phyloP scores from a whole-genome alignment of 2,329 filamentous ascomycete species.

The Hymenoscyphus infarciens region DNA sequence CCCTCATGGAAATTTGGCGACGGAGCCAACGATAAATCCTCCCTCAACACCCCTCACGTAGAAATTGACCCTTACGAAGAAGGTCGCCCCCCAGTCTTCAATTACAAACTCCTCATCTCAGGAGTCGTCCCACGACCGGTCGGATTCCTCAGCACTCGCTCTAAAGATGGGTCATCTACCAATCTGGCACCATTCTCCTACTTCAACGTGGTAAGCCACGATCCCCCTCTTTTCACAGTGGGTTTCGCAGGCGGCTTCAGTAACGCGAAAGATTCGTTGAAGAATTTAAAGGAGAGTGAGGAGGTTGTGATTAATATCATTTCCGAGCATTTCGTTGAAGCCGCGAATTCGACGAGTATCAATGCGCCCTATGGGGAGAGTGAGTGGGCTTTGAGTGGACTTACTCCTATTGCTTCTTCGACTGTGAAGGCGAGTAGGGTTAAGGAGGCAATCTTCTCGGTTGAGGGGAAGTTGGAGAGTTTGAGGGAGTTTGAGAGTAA shows the following conservation, averaged over 20 bases:
- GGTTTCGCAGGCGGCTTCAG: conserved; percentile 46
- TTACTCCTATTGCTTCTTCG: conserved; percentile 65
- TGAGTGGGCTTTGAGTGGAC: conserved; percentile 76
- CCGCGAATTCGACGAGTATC: conserved; percentile 76
- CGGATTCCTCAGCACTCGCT: conserved; percentile 55
- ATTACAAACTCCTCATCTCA: conserved; percentile 91
- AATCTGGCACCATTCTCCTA: conserved; percentile 90
- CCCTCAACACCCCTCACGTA: conserved; percentile 56
- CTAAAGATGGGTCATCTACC: conserved; percentile 56
- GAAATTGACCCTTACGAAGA: conserved; percentile 77
- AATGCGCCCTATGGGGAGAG: conserved; percentile 73
- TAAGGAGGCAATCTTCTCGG: conserved; percentile 74
- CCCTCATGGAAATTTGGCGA: conserved; percentile 63
- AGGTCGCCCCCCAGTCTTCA: conserved; percentile 63
- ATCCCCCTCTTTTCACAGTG: conserved; percentile 77
- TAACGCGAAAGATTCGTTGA: conserved; percentile 72
- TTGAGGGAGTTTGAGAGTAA: conserved; percentile 74
- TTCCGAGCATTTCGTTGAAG: conserved; percentile 78
- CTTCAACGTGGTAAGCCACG: conserved; percentile 78
- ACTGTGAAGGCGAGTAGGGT: conserved; percentile 70
- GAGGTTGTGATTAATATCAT: conserved; percentile 90
- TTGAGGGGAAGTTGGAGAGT: conserved; percentile 77
- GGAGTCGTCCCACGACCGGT: conserved; percentile 81
- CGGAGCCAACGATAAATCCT: conserved; percentile 57
- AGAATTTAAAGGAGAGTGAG: conserved; percentile 65